A percentile compares a stretch with the other conserved stretches of the same genome.
phyloP scores from a whole-genome alignment of 2,329 filamentous ascomycete species.

The Penicillium sp. region DNA sequence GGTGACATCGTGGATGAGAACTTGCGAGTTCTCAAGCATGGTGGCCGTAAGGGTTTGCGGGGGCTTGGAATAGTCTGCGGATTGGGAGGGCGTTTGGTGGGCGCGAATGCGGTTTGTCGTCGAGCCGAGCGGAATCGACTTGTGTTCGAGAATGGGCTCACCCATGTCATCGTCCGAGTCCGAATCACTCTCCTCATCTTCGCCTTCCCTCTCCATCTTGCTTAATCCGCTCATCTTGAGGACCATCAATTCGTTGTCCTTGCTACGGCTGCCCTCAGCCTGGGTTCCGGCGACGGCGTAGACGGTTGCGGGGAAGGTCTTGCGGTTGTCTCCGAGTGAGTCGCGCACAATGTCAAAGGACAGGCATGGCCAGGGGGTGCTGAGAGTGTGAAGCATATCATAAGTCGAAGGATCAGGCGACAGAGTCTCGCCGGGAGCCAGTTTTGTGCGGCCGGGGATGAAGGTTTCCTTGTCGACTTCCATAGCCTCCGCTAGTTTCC shows the following conservation, averaged over 20 bases:
- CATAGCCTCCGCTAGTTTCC: constrained; percentile 69
- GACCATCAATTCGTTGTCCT: constrained; percentile 92
- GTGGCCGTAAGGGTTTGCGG: constrained; percentile 83
- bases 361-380: constrained; percentile 93
- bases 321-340: constrained; percentile 82
- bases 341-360: constrained; percentile 94
- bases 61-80: constrained; percentile 67
- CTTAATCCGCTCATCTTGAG: constrained; percentile 94
- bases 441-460: constrained; percentile 90
- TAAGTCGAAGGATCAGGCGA: constrained; percentile 93
- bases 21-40: constrained; percentile 87
- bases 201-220: constrained; percentile 76
- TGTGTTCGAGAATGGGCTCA: constrained; percentile 92
- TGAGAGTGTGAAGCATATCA: constrained; percentile 94
- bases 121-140: constrained; percentile 80
- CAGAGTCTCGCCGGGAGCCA: constrained; percentile 87
- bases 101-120: constrained; percentile 93
- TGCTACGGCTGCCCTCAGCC: constrained; percentile 72
- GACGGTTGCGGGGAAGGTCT: constrained; percentile 91
- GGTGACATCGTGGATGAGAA: constrained; percentile 93
- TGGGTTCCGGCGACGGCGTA: constrained; percentile 96
- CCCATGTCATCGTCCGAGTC: constrained; percentile 70
- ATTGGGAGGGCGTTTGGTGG: constrained; percentile 74
- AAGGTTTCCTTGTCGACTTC: constrained; percentile 93
- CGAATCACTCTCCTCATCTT: constrained; percentile 70